Percentiles rank a stretch among this genome's conserved stretches.
Conservation (phyloP, 768 basidiomycete species). For the Leccinum arenicola region DNA sequence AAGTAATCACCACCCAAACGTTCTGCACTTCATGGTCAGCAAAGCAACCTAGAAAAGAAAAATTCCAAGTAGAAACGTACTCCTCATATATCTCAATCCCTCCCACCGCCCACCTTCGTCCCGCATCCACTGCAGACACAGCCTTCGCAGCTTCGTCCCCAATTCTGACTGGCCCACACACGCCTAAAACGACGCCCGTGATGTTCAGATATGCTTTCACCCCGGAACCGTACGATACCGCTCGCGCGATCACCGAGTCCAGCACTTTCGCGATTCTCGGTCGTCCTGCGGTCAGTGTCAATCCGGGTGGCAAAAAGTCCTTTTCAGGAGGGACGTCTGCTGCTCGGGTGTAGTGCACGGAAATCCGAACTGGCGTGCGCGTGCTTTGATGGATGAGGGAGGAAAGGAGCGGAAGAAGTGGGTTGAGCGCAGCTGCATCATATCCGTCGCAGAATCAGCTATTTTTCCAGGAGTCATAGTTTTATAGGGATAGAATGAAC, state of each 20-base stretch:
- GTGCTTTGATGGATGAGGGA: constrained; percentile 30
- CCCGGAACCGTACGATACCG: constrained; percentile 42
- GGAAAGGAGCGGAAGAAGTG: no score
- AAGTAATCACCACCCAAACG: constrained; percentile 29
- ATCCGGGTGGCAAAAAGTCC: constrained; percentile 33
- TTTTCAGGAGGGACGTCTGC: constrained; percentile 32
- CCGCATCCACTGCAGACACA: constrained; percentile 34
- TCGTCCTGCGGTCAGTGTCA: constrained; percentile 53
- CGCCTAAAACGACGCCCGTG: constrained; percentile 39
- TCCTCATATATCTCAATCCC: constrained; percentile 43
- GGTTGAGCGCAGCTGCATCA: no score
- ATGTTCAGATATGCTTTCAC: constrained; percentile 22
- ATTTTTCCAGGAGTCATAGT: no score
- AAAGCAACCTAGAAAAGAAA: background rate
- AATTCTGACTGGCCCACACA: constrained; percentile 41
- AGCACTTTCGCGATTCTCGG: constrained; percentile 50
- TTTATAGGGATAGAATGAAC: no score
- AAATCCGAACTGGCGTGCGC: constrained; percentile 35
- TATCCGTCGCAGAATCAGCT: no score
- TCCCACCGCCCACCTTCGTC: constrained; percentile 34
- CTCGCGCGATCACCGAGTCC: constrained; percentile 43
- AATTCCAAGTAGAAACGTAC: constrained; percentile 25
- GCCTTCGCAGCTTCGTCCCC: constrained; percentile 36
- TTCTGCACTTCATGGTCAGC: constrained; percentile 18
- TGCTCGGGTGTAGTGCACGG: constrained; percentile 45